phyloP scores from a whole-genome alignment of 805 yeast species.

The Cyberlindnera japonica region DNA sequence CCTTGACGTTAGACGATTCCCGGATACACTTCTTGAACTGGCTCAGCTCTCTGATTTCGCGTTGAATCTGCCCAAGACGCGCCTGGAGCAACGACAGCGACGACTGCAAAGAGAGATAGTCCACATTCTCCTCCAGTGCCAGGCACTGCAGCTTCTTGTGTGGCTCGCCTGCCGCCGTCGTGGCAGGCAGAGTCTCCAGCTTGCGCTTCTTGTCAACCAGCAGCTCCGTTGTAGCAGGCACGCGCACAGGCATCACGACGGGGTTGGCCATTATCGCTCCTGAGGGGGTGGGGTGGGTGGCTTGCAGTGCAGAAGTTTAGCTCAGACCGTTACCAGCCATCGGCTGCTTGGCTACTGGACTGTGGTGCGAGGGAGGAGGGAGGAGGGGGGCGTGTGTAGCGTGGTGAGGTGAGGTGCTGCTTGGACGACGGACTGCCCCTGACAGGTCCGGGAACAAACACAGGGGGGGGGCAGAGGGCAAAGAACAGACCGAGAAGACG shows the following conservation, averaged over 20 bases:
- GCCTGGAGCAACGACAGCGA: slow-evolving; percentile 22
- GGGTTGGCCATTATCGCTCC: slow-evolving; percentile 5
- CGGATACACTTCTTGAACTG: slow-evolving; percentile 20
- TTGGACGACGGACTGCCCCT: no score
- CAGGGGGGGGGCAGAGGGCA: no score
- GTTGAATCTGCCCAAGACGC: slow-evolving; percentile 15
- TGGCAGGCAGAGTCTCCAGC: slow-evolving; percentile 1
- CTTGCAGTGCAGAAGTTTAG: neutral
- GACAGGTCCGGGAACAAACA: no score
- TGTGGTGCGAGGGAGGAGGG: no score
- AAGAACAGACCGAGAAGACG: no score
- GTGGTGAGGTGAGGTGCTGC: no score
- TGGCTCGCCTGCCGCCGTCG: slow-evolving; percentile 3
- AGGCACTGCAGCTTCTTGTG: slow-evolving; percentile 16
- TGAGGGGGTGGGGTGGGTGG: neutral
- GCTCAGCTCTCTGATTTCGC: slow-evolving; percentile 23
- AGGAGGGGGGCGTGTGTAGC: no score
- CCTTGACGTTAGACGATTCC: slow-evolving; percentile 18
- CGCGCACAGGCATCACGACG: neutral
- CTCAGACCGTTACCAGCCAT: neutral
- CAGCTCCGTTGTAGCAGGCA: neutral
- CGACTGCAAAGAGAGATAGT: slow-evolving; percentile 23
- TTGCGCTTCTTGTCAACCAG: slow-evolving; percentile 12
- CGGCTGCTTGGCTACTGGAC: neutral
- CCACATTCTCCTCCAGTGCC: slow-evolving; percentile 21